These are phyloP conservation scores for Rosa chinensis DNA, from an alignment of 306 rosid genomes.

Conservation along the genomic window DNA sequence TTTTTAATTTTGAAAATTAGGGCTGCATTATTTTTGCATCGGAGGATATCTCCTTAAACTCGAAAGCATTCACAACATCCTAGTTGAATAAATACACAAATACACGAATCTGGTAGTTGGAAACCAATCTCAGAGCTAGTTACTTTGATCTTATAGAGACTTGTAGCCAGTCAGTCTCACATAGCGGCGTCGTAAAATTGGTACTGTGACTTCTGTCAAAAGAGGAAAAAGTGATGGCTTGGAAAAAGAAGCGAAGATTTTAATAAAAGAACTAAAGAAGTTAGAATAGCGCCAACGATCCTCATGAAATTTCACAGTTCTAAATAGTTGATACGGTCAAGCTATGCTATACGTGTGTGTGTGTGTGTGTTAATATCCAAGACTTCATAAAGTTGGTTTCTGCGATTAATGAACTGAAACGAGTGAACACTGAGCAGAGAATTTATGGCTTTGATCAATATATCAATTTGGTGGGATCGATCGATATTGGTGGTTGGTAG, in stretches of 20 bases:
- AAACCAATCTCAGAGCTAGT: neutral
- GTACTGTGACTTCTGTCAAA: neutral
- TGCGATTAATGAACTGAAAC: neutral
- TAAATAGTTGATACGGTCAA: neutral
- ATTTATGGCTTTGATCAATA: neutral
- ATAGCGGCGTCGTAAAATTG: constrained; percentile 2
- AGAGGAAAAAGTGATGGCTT: neutral
- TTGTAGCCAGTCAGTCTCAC: neutral
- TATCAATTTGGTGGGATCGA: neutral
- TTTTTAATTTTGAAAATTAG: neutral
- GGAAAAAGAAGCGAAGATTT: neutral
- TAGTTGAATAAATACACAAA: neutral
- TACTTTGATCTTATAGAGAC: neutral
- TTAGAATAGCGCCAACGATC: neutral
- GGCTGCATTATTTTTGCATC: neutral
- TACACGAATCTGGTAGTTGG: neutral
- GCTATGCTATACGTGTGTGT: neutral
- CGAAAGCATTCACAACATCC: neutral
- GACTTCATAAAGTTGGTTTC: neutral
- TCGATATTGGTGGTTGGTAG: neutral
- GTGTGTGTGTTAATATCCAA: neutral
- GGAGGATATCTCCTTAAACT: neutral
- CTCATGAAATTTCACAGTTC: neutral
- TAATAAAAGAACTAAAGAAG: neutral
- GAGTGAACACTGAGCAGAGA: neutral